phyloP scores from a whole-genome alignment of 1,139 yeast species.

The Saccharomycopsis hybrid region DNA sequence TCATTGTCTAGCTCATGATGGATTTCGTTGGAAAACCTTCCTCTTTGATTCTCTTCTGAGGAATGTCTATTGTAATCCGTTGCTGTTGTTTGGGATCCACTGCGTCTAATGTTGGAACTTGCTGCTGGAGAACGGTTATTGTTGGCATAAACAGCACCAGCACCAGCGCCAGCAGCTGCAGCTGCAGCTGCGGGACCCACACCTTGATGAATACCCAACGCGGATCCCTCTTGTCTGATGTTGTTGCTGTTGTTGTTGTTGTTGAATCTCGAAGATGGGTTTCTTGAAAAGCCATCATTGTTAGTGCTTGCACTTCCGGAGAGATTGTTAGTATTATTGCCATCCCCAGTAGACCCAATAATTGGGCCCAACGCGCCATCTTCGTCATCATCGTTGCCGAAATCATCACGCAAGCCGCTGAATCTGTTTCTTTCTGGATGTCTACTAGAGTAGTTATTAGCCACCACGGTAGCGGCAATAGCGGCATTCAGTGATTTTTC shows the following conservation, averaged over 20 bases:
- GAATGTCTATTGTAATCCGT: not conserved
- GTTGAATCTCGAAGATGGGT: slow-evolving; percentile 18
- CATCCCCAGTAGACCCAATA: slow-evolving; percentile 21
- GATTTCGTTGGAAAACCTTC: slow-evolving; percentile 1
- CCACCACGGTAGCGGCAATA: slow-evolving; percentile 21
- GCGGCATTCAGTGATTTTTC: slow-evolving; percentile 25
- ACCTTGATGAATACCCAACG: too few relatives aligned
- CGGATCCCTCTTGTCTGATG: too few relatives aligned
- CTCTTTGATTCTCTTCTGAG: not conserved
- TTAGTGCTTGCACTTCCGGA: slow-evolving; percentile 2
- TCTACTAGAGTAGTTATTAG: slow-evolving; percentile 19
- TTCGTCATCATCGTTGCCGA: slow-evolving; percentile 7
- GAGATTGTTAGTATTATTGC: slow-evolving; percentile 6
- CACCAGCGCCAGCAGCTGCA: not conserved
- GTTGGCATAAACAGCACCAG: too few relatives aligned
- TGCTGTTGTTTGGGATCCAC: too few relatives aligned
- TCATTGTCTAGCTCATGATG: not conserved
- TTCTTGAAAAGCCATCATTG: slow-evolving; percentile 15
- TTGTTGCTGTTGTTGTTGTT: not conserved
- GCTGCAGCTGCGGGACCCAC: not conserved
- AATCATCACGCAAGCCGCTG: slow-evolving; percentile 6
- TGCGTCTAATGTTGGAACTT: too few relatives aligned
- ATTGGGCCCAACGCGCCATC: slow-evolving; percentile 13
- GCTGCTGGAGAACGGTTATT: too few relatives aligned
- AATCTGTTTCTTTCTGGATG: slow-evolving; percentile 16